A percentile compares a stretch with the other conserved stretches of the same genome.
Evolutionary conservation across 768 basidiomycete species (phyloP).

Genomic region (Dacryopinax primogenitus): DNA sequence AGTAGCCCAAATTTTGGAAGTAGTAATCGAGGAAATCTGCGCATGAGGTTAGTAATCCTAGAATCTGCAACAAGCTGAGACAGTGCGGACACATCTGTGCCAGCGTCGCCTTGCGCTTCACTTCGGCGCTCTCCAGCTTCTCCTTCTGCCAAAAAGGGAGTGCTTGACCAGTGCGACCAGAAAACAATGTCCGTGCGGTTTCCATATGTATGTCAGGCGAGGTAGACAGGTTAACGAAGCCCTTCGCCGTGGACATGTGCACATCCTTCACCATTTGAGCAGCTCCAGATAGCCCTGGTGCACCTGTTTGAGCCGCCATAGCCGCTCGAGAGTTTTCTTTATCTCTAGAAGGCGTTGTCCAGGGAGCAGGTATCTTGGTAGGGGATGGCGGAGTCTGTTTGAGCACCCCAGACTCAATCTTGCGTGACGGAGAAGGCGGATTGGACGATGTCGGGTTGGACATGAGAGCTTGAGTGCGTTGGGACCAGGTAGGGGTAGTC

Average conservation of each 20-base stretch:
- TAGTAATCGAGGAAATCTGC: constrained; percentile 96
- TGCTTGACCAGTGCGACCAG: constrained; percentile 13
- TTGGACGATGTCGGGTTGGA: neutral
- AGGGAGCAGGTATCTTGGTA: constrained; percentile 25
- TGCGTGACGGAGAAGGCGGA: neutral
- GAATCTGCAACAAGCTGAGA: too few relatives aligned
- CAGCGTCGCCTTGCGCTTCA: constrained; percentile 89
- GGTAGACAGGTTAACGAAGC: constrained; percentile 30
- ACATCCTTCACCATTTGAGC: constrained; percentile 17
- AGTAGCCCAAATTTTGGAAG: constrained; percentile 86
- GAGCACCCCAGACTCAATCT: neutral
- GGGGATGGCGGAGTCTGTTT: constrained; percentile 18
- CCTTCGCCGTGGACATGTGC: constrained; percentile 71
- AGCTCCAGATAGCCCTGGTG: neutral
- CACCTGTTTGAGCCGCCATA: constrained; percentile 9
- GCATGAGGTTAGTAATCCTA: neutral
- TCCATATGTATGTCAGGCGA: constrained; percentile 48
- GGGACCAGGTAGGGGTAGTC: neutral
- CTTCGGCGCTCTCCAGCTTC: constrained; percentile 69
- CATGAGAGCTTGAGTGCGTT: constrained; percentile 3
- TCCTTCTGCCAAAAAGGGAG: constrained; percentile 74
- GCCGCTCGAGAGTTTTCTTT: constrained; percentile 20
- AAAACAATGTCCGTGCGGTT: constrained; percentile 42
- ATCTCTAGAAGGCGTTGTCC: constrained; percentile 24
- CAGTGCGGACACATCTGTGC: constrained; percentile 96